phyloP scores from a whole-genome alignment of 2,329 filamentous ascomycete species.

The Neofusicoccum parvum region DNA sequence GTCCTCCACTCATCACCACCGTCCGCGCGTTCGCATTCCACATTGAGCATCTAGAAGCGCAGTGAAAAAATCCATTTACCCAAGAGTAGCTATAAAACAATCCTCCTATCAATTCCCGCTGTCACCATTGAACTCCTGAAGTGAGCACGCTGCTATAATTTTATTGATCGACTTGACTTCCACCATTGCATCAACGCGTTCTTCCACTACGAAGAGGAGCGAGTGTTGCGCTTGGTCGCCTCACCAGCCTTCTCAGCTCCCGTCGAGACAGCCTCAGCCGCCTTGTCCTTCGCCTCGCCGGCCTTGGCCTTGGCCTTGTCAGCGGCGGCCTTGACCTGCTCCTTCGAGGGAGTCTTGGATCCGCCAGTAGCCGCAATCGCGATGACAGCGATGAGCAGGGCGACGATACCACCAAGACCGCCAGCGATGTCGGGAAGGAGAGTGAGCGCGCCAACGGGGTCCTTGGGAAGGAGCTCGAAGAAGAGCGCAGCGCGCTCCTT shows the following conservation, averaged over 20 bases:
- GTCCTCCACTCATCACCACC: background rate
- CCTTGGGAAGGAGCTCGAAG: constrained; percentile 77
- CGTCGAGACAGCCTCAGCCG: constrained; percentile 62
- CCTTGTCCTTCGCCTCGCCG: constrained; percentile 66
- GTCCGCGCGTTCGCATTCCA: background rate
- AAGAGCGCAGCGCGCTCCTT: constrained; percentile 94
- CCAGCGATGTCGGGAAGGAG: constrained; percentile 90
- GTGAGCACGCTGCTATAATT: constrained; percentile 16
- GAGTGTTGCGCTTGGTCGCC: constrained; percentile 62
- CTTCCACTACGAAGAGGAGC: constrained; percentile 39
- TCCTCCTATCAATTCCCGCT: background rate
- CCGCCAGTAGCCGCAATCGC: constrained; percentile 68
- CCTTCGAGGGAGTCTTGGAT: constrained; percentile 64
- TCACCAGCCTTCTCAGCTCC: constrained; percentile 73
- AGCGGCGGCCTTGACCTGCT: constrained; percentile 70
- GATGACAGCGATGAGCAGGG: constrained; percentile 70
- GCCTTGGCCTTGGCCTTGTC: constrained; percentile 75
- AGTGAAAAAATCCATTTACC: constrained; percentile 14
- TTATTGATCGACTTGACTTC: background rate
- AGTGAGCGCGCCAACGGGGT: constrained; percentile 82
- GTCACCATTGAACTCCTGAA: constrained; percentile 1
- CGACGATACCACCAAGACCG: constrained; percentile 69
- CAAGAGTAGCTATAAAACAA: constrained; percentile 11
- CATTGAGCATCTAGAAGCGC: background rate
- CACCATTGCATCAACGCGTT: background rate